Evolutionary conservation across 352 stramenopile species (phyloP), one percentile per base, ranked within the genome.

Genomic region (Peronospora destructor): DNA sequence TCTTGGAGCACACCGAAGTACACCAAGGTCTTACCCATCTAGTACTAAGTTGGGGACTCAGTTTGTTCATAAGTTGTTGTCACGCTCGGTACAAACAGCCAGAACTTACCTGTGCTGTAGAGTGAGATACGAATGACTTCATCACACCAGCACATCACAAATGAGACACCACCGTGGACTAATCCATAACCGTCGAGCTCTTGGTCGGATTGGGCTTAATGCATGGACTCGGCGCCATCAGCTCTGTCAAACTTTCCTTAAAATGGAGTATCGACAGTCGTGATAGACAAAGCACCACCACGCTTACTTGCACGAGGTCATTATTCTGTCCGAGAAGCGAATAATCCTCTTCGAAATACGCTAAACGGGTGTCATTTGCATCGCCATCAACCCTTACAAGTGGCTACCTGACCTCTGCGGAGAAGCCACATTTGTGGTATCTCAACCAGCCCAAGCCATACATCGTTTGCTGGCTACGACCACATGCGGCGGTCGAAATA

Each of bases 151-250:
- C 95, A 55, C 98, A 99, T 28, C 88, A 80, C 36, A 98, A 64
- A 66, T 99, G 96, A 33, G 98, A 92, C 2, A 97, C 92, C 4
- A 98, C 83, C 73, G 97, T 91, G 21, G 84, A 71, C 30, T 97
- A 68, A 38, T 97, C 92, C 75, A 98, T 90, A n/a, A 49, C 66
- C 0, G 55, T 71, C 6, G 83, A 49, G 58, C 96, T 96, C 62
- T 98, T 97, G 25, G 95, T 86, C 64, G 97, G 85, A 71, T 99
- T 99, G 0, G 97, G 96, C 76, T 99, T 99, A 49, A 99, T 97
- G 70, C 97, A 99, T 99, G 96, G 12, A 97, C 94, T 46, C 96
- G 85, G 0, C n/a, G 77, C 85, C 60, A 99, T 96, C 37, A 99
- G 75, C 48, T 95, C 76, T 10, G 63, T 75, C 8, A 98, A 68